Percentiles rank a stretch among this genome's conserved stretches.
These are phyloP conservation scores for Penicillium sp. DNA, from an alignment of 2,329 filamentous ascomycete species.

Conservation along the genomic window DNA sequence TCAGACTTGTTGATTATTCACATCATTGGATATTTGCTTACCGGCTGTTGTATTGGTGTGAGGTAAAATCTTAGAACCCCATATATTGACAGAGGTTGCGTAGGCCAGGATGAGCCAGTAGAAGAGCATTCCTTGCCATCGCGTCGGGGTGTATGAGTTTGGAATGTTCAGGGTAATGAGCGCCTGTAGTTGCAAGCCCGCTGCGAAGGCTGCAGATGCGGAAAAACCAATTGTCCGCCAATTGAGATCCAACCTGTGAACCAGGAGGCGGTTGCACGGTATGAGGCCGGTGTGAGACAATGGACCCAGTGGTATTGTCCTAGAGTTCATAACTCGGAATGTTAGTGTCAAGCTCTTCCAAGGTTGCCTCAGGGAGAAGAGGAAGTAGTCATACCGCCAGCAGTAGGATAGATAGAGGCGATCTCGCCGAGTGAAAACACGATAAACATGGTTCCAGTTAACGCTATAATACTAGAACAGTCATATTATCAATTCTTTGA, in stretches of 20 bases:
- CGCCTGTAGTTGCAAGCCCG: conserved; percentile 46
- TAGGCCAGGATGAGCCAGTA: conserved; percentile 40
- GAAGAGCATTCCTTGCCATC: conserved; percentile 45
- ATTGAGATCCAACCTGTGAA: conserved; percentile 49
- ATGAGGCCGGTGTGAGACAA: conserved; percentile 36
- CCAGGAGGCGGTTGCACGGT: conserved; percentile 41
- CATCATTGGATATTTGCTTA: not conserved
- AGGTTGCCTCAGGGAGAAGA: not conserved
- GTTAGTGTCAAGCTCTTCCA: not conserved
- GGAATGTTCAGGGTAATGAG: conserved; percentile 44
- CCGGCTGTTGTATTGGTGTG: conserved; percentile 20
- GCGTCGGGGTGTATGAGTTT: conserved; percentile 42
- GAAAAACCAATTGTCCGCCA: conserved; percentile 48
- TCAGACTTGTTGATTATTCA: not conserved
- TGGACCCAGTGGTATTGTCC: conserved; percentile 52
- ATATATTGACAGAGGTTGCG: conserved; percentile 45
- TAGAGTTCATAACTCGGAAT: conserved; percentile 11
- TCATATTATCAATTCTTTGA: not conserved
- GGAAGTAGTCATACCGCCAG: conserved; percentile 14
- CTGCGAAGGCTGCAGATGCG: conserved; percentile 51
- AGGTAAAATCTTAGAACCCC: conserved; percentile 33
- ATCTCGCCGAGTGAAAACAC: conserved; percentile 44
- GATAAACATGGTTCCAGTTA: conserved; percentile 43
- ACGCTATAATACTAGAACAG: conserved; percentile 40
- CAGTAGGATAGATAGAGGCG: conserved; percentile 36